Evolutionary conservation across 371 early-diverging fungal species (phyloP).

Genomic region (Syncephalastrum racemosum): DNA sequence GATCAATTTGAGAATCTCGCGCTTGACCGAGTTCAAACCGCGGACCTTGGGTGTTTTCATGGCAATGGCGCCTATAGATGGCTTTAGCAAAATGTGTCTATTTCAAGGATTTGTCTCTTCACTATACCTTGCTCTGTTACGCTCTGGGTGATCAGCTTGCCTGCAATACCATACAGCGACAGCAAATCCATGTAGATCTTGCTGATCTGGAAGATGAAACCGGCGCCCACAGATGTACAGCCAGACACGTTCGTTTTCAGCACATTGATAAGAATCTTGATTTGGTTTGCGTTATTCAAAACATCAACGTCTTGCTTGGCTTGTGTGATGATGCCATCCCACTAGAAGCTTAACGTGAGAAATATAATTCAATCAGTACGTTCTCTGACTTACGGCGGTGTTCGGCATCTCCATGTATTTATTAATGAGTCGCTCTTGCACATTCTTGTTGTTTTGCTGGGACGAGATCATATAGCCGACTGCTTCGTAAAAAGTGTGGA

Average conservation of each 20-base stretch:
- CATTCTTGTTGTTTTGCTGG: conserved; percentile 61
- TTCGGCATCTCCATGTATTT: conserved; percentile 92
- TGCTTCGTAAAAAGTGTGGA: conserved; percentile 96
- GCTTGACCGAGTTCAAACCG: conserved; percentile 91
- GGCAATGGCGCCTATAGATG: conserved; percentile 55
- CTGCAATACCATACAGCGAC: conserved; percentile 85
- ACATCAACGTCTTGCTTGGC: conserved; percentile 72
- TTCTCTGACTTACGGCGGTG: conserved; percentile 55
- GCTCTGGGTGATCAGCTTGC: conserved; percentile 77
- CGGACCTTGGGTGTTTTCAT: conserved; percentile 91
- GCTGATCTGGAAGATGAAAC: conserved; percentile 83
- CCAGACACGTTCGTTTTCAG: conserved; percentile 94
- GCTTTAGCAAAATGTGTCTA: background rate
- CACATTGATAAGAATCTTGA: conserved; percentile 90
- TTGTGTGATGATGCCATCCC: conserved; percentile 77
- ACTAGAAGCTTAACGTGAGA: conserved; percentile 41
- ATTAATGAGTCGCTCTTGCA: conserved; percentile 78
- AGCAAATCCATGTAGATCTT: conserved; percentile 89
- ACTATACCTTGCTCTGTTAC: conserved; percentile 74
- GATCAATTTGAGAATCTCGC: conserved; percentile 88
- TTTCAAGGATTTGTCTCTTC: background rate
- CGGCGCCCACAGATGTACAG: conserved; percentile 85
- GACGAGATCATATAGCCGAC: conserved; percentile 95
- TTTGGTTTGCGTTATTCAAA: conserved; percentile 75
- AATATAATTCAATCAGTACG: background rate